Evolutionary conservation across 495 filamentous ascomycete genomes (phyloP).

Genomic region (Podospora pseudocomata): DNA sequence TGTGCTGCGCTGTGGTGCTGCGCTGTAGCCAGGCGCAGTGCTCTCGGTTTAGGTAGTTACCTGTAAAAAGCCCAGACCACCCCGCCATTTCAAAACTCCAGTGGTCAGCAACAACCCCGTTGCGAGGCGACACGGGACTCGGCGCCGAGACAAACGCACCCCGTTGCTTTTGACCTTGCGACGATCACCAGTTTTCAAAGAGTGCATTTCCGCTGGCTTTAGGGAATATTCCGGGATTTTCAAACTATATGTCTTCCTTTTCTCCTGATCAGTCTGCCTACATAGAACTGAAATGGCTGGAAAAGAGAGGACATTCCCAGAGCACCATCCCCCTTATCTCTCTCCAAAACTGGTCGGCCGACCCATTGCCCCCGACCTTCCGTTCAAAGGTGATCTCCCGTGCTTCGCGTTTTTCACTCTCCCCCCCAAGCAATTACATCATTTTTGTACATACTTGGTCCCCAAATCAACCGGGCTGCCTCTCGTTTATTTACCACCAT

Average conservation of each 20-base stretch:
- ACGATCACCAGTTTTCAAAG: not conserved
- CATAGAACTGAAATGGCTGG: too few species aligned
- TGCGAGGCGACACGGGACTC: slow-evolving; percentile 9
- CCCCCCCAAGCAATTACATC: not conserved
- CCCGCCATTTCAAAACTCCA: not conserved
- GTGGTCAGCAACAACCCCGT: slow-evolving; percentile 5
- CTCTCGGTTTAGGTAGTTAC: not conserved
- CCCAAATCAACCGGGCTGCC: not conserved
- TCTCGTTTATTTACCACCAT: not conserved
- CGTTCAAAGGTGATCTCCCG: not conserved
- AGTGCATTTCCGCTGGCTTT: too few species aligned
- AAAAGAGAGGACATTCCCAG: too few species aligned
- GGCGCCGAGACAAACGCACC: slow-evolving; percentile 6
- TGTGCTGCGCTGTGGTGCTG: too few species aligned
- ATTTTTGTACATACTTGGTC: not conserved
- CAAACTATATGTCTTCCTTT: not conserved
- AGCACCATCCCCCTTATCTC: too few species aligned
- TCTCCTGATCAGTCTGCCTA: not conserved
- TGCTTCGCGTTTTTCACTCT: not conserved
- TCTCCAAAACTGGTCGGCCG: not conserved
- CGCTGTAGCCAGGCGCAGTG: not conserved
- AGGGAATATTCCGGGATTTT: too few species aligned
- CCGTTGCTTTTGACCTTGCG: not conserved
- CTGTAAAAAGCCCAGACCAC: not conserved
- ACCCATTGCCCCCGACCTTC: not conserved